A percentile compares a stretch with the other conserved stretches of the same genome.
Evolutionary conservation across 495 filamentous ascomycete species (phyloP).

Genomic region (Aspergillus funiculosus): DNA sequence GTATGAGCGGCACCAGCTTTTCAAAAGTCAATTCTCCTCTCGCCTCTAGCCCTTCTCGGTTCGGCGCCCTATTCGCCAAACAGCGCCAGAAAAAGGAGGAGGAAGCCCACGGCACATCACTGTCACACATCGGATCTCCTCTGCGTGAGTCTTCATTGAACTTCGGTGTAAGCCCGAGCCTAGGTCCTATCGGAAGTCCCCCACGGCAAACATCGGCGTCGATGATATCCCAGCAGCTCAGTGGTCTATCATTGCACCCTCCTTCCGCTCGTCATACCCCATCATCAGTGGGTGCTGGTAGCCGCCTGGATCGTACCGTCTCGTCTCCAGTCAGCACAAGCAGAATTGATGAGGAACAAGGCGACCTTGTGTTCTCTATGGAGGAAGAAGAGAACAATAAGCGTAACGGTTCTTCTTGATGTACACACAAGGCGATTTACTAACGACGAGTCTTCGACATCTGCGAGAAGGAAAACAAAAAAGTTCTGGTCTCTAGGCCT

Average conservation of each 20-base stretch:
- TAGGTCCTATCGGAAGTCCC: slow-evolving; percentile 55
- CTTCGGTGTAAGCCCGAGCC: slow-evolving; percentile 55
- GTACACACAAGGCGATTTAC: slow-evolving; percentile 16
- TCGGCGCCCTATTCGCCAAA: slow-evolving; percentile 74
- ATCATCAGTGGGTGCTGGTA: slow-evolving; percentile 29
- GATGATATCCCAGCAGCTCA: slow-evolving; percentile 65
- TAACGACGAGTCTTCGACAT: slow-evolving; percentile 19
- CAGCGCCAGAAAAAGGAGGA: slow-evolving; percentile 71
- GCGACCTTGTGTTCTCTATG: slow-evolving; percentile 75
- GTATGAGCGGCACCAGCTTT: slow-evolving; percentile 54
- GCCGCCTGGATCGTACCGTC: slow-evolving; percentile 38
- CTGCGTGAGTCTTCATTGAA: slow-evolving; percentile 75
- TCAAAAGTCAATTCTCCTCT: slow-evolving; percentile 77
- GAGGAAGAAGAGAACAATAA: slow-evolving; percentile 60
- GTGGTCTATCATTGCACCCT: slow-evolving; percentile 44
- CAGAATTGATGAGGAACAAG: slow-evolving; percentile 66
- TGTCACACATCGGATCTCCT: slow-evolving; percentile 89
- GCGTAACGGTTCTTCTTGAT: slow-evolving; percentile 36
- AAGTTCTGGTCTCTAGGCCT: slow-evolving; percentile 18
- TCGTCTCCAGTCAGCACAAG: slow-evolving; percentile 49
- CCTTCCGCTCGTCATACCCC: slow-evolving; percentile 37
- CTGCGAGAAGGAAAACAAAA: no score
- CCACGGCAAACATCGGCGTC: slow-evolving; percentile 61
- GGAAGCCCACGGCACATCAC: slow-evolving; percentile 54
- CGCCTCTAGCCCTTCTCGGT: slow-evolving; percentile 78